These are phyloP conservation scores for Mallotus repandus DNA, from an alignment of 441 rosid species.

Conservation along the genomic window DNA sequence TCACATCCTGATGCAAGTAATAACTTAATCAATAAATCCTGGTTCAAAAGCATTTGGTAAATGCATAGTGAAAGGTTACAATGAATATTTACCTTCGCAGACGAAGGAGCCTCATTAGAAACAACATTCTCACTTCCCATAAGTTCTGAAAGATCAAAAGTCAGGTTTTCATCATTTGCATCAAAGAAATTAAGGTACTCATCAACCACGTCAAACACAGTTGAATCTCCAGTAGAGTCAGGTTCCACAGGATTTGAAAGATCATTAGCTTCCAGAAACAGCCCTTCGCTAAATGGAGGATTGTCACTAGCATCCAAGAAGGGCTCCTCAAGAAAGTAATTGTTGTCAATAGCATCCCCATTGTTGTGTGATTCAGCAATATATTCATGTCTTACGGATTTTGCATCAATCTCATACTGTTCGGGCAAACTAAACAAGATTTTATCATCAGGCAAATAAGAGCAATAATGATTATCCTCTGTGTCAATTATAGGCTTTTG, in stretches of 20 bases:
- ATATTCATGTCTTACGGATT: constrained; percentile 43
- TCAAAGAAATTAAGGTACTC: constrained; percentile 73
- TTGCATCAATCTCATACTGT: constrained; percentile 35
- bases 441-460: constrained; percentile 39
- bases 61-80: background rate
- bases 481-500: constrained; percentile 38
- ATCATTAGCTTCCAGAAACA: constrained; percentile 67
- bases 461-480: constrained; percentile 32
- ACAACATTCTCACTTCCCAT: constrained; percentile 35
- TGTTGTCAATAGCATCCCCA: constrained; percentile 30
- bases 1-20: constrained; percentile 39
- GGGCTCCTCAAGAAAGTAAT: constrained; percentile 49
- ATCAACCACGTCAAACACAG: constrained; percentile 54
- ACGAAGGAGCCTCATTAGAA: constrained; percentile 33
- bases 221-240: constrained; percentile 40
- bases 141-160: constrained; percentile 54
- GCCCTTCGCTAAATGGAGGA: constrained; percentile 47
- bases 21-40: background rate
- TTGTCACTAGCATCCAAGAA: constrained; percentile 45
- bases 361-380: constrained; percentile 39
- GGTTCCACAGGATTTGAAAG: constrained; percentile 42
- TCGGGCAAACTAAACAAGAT: constrained; percentile 40
- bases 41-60: background rate
- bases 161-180: constrained; percentile 46
- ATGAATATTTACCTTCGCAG: constrained; percentile 41